A percentile compares a stretch with the other conserved stretches of the same genome.
Evolutionary conservation across 176 grass and related monocot genomes (phyloP).

Genomic region (Oryza glumipatula): DNA sequence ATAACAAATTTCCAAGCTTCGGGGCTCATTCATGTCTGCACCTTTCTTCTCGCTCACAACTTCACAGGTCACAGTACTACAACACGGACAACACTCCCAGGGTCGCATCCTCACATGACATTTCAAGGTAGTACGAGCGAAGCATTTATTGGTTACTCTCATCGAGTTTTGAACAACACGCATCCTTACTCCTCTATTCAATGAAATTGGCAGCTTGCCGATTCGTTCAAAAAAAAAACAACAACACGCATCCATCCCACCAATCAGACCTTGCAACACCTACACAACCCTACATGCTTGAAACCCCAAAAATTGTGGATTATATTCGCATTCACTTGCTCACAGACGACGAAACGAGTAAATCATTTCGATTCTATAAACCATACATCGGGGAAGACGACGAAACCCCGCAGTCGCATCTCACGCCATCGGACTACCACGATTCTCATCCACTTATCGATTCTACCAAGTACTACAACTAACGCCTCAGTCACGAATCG

Average conservation of each 20-base stretch:
- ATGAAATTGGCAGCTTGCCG: no score
- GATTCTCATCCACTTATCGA: background rate
- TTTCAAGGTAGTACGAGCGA: background rate
- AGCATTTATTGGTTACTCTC: background rate
- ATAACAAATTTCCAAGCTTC: background rate
- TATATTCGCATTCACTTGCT: background rate
- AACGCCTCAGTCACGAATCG: background rate
- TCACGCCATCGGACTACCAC: background rate
- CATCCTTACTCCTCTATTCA: background rate
- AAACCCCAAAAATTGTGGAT: background rate
- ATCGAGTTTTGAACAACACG: background rate
- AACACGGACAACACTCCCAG: background rate
- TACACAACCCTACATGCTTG: background rate
- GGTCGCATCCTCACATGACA: constrained; percentile 4
- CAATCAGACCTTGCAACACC: background rate
- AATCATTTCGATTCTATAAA: background rate
- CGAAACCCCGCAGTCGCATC: background rate
- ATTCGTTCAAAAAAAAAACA: background rate
- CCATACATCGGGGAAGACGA: background rate
- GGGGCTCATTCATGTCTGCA: constrained; percentile 3
- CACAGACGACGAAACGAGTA: background rate
- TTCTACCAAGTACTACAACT: no score
- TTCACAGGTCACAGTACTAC: background rate
- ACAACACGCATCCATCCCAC: background rate
- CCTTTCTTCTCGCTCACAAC: background rate